These are phyloP conservation scores for Fraxinus latifolia DNA, from an alignment of 305 asterid species.

Conservation along the genomic window DNA sequence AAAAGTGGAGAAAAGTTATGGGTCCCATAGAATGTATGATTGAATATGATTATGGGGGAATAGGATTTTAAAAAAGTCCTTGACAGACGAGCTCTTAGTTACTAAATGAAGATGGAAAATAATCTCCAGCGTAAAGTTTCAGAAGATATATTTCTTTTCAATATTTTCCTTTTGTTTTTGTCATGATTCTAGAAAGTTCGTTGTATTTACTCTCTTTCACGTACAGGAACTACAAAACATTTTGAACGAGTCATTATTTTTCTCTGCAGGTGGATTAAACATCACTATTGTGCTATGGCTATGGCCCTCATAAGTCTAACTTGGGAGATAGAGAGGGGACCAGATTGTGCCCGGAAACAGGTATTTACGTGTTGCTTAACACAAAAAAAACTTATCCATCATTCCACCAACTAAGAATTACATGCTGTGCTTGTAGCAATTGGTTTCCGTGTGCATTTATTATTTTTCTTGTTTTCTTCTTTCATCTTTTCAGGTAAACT, in stretches of 20 bases:
- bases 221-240: background rate
- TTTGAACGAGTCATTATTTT: constrained; percentile 7
- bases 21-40: background rate
- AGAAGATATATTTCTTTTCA: background rate
- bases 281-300: constrained; percentile 86
- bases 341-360: constrained; percentile 87
- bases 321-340: constrained; percentile 88
- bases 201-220: background rate
- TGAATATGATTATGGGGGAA: background rate
- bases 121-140: background rate
- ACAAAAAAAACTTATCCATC: constrained; percentile 3
- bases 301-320: constrained; percentile 98
- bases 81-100: background rate
- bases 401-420: constrained; percentile 11
- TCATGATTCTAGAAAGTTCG: background rate
- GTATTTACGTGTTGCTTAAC: constrained; percentile 31
- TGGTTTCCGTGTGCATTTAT: constrained; percentile 9
- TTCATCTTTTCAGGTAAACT: background rate
- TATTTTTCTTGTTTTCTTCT: background rate
- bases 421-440: constrained; percentile 1
- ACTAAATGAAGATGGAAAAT: background rate
- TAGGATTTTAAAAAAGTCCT: background rate
- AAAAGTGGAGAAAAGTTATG: background rate
- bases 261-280: constrained; percentile 86
- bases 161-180: background rate